These are phyloP conservation scores for Kitagawia praeruptora DNA, from an alignment of 129 eudicot genomes.

Conservation along the genomic window DNA sequence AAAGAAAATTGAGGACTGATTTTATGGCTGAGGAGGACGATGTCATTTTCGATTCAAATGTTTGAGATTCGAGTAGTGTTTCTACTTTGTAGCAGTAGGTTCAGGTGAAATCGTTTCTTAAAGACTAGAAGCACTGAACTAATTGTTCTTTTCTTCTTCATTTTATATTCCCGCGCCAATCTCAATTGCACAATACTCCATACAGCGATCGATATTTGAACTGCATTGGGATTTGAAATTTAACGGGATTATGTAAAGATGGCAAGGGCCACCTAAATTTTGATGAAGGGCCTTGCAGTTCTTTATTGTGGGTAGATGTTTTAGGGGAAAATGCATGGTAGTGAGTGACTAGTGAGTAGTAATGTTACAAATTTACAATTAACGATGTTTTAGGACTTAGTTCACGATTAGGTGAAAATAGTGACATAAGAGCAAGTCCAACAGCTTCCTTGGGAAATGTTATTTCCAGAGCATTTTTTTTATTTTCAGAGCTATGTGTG, in stretches of 20 bases:
- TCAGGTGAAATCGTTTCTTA: not conserved
- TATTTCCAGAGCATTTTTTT: too few species aligned
- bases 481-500: too few species aligned
- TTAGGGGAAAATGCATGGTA: not conserved
- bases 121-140: not conserved
- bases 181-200: not conserved
- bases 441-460: too few species aligned
- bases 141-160: not conserved
- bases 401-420: too few species aligned
- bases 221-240: not conserved
- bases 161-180: constrained; percentile 5
- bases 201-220: not conserved
- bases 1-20: constrained; percentile 8
- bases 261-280: not conserved
- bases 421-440: too few species aligned
- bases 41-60: constrained; percentile 4
- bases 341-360: too few species aligned
- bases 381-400: too few species aligned
- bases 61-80: not conserved
- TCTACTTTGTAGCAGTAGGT: not conserved
- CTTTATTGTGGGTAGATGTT: not conserved
- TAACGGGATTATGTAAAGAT: not conserved
- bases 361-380: too few species aligned
- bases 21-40: constrained; percentile 5
- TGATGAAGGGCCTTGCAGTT: not conserved